Conservation (phyloP, 2,329 filamentous ascomycete species). For the Ceratocystis cacaofunesta region DNA sequence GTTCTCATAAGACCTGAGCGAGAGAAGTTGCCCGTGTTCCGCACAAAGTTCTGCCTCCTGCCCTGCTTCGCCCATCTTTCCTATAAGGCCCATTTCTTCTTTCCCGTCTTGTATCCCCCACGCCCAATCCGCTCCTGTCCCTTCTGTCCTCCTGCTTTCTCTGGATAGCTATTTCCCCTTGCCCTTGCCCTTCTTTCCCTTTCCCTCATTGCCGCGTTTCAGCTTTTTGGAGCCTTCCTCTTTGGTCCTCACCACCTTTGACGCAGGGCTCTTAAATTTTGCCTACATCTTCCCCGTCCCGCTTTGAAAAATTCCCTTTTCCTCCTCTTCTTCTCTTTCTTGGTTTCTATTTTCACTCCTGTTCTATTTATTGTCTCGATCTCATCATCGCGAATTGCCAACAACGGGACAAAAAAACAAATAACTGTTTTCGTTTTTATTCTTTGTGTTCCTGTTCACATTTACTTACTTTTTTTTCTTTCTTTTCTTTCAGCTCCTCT, state of each 20-base stretch:
- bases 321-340: not conserved
- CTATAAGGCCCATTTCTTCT: not conserved
- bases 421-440: not conserved
- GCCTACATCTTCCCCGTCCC: not conserved
- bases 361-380: conserved; percentile 1
- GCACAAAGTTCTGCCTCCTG: not conserved
- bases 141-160: conserved; percentile 1
- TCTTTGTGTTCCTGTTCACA: not conserved
- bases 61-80: not conserved
- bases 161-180: not conserved
- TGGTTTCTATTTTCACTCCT: conserved; percentile 1
- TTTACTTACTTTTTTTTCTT: not conserved
- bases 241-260: conserved; percentile 4
- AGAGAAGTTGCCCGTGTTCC: not conserved
- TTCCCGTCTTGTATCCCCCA: conserved; percentile 2
- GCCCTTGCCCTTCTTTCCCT: not conserved
- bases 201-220: conserved; percentile 7
- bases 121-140: conserved; percentile 2
- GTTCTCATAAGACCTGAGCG: not conserved
- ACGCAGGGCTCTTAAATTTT: not conserved
- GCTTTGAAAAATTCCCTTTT: not conserved
- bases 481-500: not conserved
- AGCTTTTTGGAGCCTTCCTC: conserved; percentile 3
- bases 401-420: not conserved
- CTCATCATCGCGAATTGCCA: not conserved